Conservation (phyloP, 768 basidiomycete species). For the Rhodotorula toruloides region DNA sequence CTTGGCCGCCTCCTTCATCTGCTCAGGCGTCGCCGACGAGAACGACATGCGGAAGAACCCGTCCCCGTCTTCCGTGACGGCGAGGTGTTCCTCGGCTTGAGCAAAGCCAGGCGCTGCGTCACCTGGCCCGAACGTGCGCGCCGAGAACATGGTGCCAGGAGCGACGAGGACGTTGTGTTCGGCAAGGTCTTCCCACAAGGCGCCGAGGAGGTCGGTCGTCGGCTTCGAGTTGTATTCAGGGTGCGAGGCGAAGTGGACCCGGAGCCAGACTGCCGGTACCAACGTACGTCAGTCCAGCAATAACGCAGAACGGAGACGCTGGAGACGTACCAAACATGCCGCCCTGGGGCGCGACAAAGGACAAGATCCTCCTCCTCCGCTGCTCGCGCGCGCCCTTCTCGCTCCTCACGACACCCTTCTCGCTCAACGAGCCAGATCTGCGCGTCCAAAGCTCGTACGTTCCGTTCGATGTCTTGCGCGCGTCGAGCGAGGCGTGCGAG, state of each 20-base stretch:
- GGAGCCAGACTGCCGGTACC: slow-evolving; percentile 56
- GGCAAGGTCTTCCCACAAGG: slow-evolving; percentile 60
- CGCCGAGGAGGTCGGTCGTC: slow-evolving; percentile 51
- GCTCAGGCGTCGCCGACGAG: slow-evolving; percentile 9
- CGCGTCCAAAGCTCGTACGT: slow-evolving; percentile 45
- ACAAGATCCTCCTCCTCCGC: slow-evolving; percentile 52
- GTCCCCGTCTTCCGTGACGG: slow-evolving; percentile 1
- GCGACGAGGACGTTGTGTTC: slow-evolving; percentile 61
- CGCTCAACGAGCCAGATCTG: slow-evolving; percentile 46
- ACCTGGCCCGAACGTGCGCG: slow-evolving; percentile 5
- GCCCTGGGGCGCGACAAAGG: slow-evolving; percentile 68
- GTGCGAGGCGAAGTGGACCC: slow-evolving; percentile 60
- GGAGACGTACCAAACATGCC: slow-evolving; percentile 71
- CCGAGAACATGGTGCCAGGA: slow-evolving; percentile 55
- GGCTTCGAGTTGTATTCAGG: slow-evolving; percentile 49
- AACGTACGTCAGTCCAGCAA: no score
- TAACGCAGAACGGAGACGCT: not conserved
- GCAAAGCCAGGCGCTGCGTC: slow-evolving; percentile 27
- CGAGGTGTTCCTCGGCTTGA: not conserved
- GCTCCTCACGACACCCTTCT: slow-evolving; percentile 53
- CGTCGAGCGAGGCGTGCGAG: slow-evolving; percentile 55
- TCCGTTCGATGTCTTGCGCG: slow-evolving; percentile 47
- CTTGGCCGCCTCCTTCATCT: slow-evolving; percentile 17
- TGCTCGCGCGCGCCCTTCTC: slow-evolving; percentile 45
- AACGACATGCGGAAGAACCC: slow-evolving; percentile 36